Percentiles rank a stretch among this genome's conserved stretches.
Evolutionary conservation across 2,329 filamentous ascomycete genomes (phyloP).

Genomic region (Blastomyces parvus): DNA sequence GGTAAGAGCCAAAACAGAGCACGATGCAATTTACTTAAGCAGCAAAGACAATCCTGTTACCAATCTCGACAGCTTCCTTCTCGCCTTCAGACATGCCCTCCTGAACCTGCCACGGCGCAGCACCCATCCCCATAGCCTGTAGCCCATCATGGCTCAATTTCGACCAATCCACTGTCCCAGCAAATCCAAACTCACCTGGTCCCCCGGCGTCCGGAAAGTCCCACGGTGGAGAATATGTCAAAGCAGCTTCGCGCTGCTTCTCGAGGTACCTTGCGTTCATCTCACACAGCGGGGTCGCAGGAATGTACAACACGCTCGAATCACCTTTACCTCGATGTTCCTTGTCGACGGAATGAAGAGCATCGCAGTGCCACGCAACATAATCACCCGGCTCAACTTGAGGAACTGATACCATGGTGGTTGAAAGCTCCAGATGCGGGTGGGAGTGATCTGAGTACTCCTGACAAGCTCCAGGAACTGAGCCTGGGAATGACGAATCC

Average conservation of each 20-base stretch:
- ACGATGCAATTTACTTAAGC: neutral
- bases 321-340: conserved; percentile 62
- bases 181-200: conserved; percentile 23
- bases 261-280: conserved; percentile 62
- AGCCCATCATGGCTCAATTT: conserved; percentile 40
- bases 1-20: neutral
- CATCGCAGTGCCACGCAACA: conserved; percentile 70
- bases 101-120: conserved; percentile 41
- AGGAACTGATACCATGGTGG: conserved; percentile 64
- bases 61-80: conserved; percentile 41
- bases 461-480: conserved; percentile 57
- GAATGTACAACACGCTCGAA: conserved; percentile 82
- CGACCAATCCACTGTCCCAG: conserved; percentile 32
- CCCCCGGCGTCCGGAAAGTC: conserved; percentile 54
- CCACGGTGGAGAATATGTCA: conserved; percentile 55
- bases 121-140: conserved; percentile 47
- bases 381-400: conserved; percentile 62
- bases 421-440: conserved; percentile 57
- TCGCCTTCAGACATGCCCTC: conserved; percentile 43
- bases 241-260: conserved; percentile 62
- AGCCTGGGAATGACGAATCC: conserved; percentile 56
- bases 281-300: conserved; percentile 70
- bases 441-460: conserved; percentile 51
- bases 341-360: conserved; percentile 74
- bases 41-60: conserved; percentile 46